Percentiles rank a stretch among this genome's conserved stretches.
These are phyloP conservation scores for Annona cherimola DNA, from an alignment of 164 flowering plant genomes.

Conservation along the genomic window DNA sequence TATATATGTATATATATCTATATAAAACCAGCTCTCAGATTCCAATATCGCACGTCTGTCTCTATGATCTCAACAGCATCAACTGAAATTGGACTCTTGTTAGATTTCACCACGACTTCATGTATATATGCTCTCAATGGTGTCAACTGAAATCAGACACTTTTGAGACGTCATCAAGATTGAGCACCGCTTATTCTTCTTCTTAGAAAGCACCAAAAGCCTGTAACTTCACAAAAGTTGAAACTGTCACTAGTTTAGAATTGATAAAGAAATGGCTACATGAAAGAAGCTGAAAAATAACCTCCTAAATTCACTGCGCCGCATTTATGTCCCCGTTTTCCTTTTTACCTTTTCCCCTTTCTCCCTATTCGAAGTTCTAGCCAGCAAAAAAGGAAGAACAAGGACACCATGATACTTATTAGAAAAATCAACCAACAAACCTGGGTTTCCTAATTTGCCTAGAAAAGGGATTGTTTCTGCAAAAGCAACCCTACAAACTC, in stretches of 20 bases:
- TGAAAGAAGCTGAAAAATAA: background rate
- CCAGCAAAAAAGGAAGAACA: no score
- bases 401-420: no score
- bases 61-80: background rate
- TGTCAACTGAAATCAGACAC: background rate
- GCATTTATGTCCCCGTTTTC: no score
- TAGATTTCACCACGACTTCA: no score
- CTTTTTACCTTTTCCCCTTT: no score
- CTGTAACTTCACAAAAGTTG: background rate
- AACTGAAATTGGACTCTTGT: background rate
- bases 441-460: no score
- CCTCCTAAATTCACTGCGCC: background rate
- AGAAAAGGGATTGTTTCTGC: no score
- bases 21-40: background rate
- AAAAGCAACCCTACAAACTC: no score
- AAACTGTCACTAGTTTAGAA: background rate
- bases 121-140: background rate
- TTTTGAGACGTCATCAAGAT: background rate
- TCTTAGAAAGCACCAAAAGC: background rate
- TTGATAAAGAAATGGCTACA: background rate
- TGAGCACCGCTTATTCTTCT: background rate
- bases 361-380: no score
- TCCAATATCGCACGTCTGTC: background rate
- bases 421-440: no score
- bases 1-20: background rate